phyloP scores from a whole-genome alignment of 306 rosid genomes.

The Luffa acutangula region DNA sequence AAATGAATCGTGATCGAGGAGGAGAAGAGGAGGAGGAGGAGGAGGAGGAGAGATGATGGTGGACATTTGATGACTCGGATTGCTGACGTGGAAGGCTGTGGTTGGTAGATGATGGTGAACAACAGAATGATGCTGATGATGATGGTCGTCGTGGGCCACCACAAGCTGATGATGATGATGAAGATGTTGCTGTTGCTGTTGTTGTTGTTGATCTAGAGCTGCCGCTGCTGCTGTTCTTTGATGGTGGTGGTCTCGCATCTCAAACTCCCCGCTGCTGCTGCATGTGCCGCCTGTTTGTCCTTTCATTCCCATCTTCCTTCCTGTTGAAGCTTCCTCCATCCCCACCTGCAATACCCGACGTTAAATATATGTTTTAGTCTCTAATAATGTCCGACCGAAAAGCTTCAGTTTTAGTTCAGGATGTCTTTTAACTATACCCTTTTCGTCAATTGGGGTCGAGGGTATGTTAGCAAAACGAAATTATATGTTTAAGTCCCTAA shows the following conservation, averaged over 20 bases:
- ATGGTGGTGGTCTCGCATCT: constrained; percentile 24
- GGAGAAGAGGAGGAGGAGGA: constrained; percentile 64
- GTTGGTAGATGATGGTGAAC: constrained; percentile 20
- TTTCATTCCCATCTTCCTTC: constrained; percentile 24
- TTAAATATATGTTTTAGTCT: neutral
- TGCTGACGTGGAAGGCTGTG: constrained; percentile 50
- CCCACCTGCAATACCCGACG: constrained; percentile 35
- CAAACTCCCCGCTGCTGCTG: constrained; percentile 31
- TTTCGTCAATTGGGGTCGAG: too few relatives aligned
- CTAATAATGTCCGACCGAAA: neutral
- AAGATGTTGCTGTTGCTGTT: constrained; percentile 22
- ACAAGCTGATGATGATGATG: constrained; percentile 23
- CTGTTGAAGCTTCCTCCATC: constrained; percentile 56
- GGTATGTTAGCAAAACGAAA: too few relatives aligned
- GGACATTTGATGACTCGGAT: constrained; percentile 64
- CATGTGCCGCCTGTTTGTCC: neutral
- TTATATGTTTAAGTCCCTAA: too few relatives aligned
- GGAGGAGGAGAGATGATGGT: constrained; percentile 66
- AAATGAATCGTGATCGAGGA: constrained; percentile 62
- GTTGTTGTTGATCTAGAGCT: neutral
- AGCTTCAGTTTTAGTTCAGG: too few relatives aligned
- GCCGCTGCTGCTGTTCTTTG: neutral
- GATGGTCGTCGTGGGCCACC: constrained; percentile 19
- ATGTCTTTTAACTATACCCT: too few relatives aligned
- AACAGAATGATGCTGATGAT: neutral